Evolutionary conservation across 148 eudicot species (phyloP).

Genomic region (Pouteria glomerata): DNA sequence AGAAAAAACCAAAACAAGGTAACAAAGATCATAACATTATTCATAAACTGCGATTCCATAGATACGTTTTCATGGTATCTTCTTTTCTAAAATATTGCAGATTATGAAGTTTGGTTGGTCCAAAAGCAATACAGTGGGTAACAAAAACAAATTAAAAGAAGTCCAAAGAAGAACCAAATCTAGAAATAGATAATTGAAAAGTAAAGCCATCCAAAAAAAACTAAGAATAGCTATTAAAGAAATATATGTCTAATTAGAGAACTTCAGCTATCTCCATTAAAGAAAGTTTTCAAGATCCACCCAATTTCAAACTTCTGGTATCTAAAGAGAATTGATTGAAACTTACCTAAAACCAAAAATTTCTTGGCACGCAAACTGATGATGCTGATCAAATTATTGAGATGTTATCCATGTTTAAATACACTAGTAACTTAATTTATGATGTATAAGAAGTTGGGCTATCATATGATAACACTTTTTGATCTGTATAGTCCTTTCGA

Average conservation of each 20-base stretch:
- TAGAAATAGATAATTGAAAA: neutral
- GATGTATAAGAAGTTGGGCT: no score
- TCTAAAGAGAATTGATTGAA: neutral
- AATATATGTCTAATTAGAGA: neutral
- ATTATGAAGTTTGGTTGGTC: constrained; percentile 6
- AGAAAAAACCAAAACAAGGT: constrained; percentile 1
- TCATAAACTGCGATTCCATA: constrained; percentile 6
- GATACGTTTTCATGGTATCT: constrained; percentile 1
- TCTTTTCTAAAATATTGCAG: neutral
- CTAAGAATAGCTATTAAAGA: neutral
- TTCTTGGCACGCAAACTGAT: no score
- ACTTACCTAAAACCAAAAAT: neutral
- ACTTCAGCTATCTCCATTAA: neutral
- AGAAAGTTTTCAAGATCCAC: neutral
- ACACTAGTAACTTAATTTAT: no score
- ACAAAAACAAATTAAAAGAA: constrained; percentile 4
- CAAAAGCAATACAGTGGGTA: constrained; percentile 2
- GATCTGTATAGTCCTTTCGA: no score
- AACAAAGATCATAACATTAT: neutral
- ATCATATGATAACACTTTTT: no score
- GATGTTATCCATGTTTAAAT: no score
- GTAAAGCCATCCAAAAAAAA: neutral
- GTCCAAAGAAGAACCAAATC: constrained; percentile 4
- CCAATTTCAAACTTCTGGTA: neutral
- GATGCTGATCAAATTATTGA: no score